Conservation (phyloP, 352 stramenopile genomes). For the Phytophthora tentaculata region DNA sequence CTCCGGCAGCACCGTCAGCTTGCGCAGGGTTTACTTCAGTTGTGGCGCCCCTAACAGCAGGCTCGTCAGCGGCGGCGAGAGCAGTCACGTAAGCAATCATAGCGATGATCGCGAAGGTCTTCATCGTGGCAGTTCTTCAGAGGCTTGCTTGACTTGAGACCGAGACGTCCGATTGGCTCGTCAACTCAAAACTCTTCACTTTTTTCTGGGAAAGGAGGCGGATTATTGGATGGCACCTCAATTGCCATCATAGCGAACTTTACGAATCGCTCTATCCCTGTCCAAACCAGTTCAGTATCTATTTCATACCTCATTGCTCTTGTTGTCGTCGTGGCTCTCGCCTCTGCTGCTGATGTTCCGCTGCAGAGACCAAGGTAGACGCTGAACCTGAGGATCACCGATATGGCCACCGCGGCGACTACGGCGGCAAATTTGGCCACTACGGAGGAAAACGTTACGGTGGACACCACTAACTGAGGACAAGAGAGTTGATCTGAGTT, state of each 20-base stretch:
- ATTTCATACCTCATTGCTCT: constrained; percentile 16
- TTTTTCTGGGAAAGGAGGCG: constrained; percentile 13
- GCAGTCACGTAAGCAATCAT: constrained; percentile 16
- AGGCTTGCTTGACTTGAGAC: constrained; percentile 5
- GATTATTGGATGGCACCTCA: not conserved
- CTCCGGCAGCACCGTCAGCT: not conserved
- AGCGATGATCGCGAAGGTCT: constrained; percentile 17
- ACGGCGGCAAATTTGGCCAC: not conserved
- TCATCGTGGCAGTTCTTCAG: constrained; percentile 1
- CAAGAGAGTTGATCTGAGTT: not conserved
- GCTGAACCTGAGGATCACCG: constrained; percentile 6
- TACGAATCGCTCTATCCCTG: not conserved
- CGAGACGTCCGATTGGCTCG: constrained; percentile 2
- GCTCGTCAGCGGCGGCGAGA: constrained; percentile 14
- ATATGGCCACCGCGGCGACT: not conserved
- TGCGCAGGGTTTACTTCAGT: not conserved
- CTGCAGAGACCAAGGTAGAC: constrained; percentile 4
- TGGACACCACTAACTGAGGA: constrained; percentile 1
- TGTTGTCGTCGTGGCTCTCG: constrained; percentile 10
- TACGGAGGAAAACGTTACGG: not conserved
- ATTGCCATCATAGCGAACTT: not conserved
- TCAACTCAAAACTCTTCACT: not conserved
- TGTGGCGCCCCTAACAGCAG: not conserved
- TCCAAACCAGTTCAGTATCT: not conserved
- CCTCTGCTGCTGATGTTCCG: constrained; percentile 4